Evolutionary conservation across 1,139 yeast genomes (phyloP).

Genomic region (Lodderomyces elongisporus): DNA sequence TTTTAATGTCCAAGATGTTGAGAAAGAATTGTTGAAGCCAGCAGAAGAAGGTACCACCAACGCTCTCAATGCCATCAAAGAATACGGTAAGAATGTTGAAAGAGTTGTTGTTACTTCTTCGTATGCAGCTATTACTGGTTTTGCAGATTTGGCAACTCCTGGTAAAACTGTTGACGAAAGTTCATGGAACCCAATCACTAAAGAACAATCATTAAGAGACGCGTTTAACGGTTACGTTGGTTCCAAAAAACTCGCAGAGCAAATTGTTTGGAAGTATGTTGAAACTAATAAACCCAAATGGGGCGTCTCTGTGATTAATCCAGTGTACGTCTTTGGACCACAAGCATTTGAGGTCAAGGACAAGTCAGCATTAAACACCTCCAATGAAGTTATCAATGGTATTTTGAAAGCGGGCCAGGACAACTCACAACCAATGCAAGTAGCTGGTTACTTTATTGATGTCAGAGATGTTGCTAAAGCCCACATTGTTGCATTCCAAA

Average conservation of each 20-base stretch:
- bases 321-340: constrained; percentile 39
- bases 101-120: constrained; percentile 28
- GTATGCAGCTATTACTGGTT: constrained; percentile 18
- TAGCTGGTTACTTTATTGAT: constrained; percentile 30
- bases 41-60: constrained; percentile 30
- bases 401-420: constrained; percentile 9
- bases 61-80: constrained; percentile 21
- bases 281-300: constrained; percentile 23
- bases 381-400: constrained; percentile 34
- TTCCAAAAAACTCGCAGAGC: constrained; percentile 29
- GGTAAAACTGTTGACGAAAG: constrained; percentile 21
- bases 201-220: constrained; percentile 24
- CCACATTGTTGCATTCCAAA: constrained; percentile 35
- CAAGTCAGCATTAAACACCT: constrained; percentile 29
- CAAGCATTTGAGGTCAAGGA: constrained; percentile 29
- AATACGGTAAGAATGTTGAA: constrained; percentile 21
- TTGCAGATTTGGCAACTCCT: constrained; percentile 9
- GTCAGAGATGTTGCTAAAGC: constrained; percentile 52
- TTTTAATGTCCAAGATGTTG: constrained; percentile 20
- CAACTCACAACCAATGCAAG: constrained; percentile 14
- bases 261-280: constrained; percentile 50
- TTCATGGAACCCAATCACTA: constrained; percentile 34
- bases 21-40: constrained; percentile 25
- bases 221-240: constrained; percentile 22
- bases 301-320: constrained; percentile 24